phyloP scores from a whole-genome alignment of 257 asterid genomes.

The Salvia splendens region DNA sequence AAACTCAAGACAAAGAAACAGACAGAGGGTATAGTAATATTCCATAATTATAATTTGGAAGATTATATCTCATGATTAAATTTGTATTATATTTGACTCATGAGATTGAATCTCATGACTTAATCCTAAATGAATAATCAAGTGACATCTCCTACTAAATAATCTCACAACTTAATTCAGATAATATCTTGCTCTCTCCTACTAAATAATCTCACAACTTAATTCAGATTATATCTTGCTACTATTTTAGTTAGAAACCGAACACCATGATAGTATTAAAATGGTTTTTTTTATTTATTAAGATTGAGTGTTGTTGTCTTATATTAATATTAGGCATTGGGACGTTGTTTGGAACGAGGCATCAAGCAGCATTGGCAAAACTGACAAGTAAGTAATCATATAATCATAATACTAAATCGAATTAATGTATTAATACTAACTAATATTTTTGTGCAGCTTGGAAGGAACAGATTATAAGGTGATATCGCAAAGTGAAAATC shows the following conservation, averaged over 20 bases:
- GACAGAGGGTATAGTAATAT: slow-evolving; percentile 47
- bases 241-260: no score
- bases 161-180: no score
- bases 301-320: no score
- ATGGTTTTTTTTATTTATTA: no score
- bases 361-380: not conserved
- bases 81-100: not conserved
- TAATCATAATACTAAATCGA: not conserved
- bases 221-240: no score
- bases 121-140: no score
- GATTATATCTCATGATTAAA: not conserved
- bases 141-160: no score
- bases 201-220: no score
- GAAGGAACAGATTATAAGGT: slow-evolving; percentile 45
- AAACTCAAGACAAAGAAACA: slow-evolving; percentile 12
- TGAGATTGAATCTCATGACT: no score
- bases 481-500: slow-evolving; percentile 38
- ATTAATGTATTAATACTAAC: not conserved
- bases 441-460: slow-evolving; percentile 38
- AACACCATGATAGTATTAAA: no score
- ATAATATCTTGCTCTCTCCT: no score
- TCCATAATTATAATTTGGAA: not conserved
- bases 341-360: slow-evolving; percentile 43
- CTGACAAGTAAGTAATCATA: slow-evolving; percentile 36
- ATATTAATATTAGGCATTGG: slow-evolving; percentile 46